Evolutionary conservation across 345 rosid species (phyloP).

Genomic region (Dipteronia dyeriana): DNA sequence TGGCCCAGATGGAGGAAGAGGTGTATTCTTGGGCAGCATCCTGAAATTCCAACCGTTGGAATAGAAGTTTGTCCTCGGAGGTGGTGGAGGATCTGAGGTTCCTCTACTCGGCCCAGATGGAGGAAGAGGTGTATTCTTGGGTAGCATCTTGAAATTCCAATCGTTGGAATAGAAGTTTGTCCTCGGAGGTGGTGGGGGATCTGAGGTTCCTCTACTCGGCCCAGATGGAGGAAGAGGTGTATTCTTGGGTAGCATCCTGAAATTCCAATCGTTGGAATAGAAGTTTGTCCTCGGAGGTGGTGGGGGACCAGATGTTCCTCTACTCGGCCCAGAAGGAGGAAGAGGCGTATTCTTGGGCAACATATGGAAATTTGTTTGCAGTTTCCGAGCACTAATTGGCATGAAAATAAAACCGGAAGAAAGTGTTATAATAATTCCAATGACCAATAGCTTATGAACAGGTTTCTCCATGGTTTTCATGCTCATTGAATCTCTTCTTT

Average conservation of each 20-base stretch:
- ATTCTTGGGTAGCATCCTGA: background rate
- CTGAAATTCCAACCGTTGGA: background rate
- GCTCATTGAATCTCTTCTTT: background rate
- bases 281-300: background rate
- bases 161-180: background rate
- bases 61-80: background rate
- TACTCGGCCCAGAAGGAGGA: constrained; percentile 3
- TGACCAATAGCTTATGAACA: background rate
- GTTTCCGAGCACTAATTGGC: background rate
- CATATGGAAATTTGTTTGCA: background rate
- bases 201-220: background rate
- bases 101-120: background rate
- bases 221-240: background rate
- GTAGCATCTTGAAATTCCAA: background rate
- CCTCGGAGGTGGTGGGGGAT: background rate
- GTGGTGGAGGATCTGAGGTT: background rate
- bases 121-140: background rate
- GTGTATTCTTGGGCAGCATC: background rate
- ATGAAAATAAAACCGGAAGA: background rate
- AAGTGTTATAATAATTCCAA: background rate
- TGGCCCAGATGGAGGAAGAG: constrained; percentile 4
- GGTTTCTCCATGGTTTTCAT: background rate
- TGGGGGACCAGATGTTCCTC: background rate
- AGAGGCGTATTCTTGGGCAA: background rate
- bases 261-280: background rate